Base-by-base conservation (phyloP, 2,329 filamentous ascomycete genomes). In the Nigrospora osmanthi region DNA sequence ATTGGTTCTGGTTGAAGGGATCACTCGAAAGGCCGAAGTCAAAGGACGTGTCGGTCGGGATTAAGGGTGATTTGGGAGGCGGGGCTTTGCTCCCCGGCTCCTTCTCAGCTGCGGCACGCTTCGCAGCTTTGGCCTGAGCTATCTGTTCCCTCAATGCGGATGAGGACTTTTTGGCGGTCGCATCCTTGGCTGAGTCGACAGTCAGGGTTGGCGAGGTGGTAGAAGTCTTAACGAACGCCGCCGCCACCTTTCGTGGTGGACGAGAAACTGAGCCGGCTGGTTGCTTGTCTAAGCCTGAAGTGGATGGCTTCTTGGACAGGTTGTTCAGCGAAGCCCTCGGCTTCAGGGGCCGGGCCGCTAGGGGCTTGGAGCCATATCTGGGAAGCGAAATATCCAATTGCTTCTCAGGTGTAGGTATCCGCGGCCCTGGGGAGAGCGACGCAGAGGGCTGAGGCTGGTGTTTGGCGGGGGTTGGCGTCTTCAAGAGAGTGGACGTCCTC, bases 51-150 rank as follows among this genome's bases (percentile, higher is more conserved):
- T 74, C 76, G 0, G 69, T 68, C 0, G 76, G 68, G 12, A 76
- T 55, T 1, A 76, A 65, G 0, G 71, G 62, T 13, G 54, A 52
- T 1, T 57, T 28, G 23, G 23, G 23, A 28, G 23, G 23, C 23
- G 10, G 7, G 23, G 23, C 23, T 28, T 28, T 28, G 23, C 23
- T 10, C 2, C 23, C 23, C 23, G 23, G 23, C 23, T 28, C 23
- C 6, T 28, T 28, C 23, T 28, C 23, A 10, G 64, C 58, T 3
- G 69, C 68, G 11, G 78, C 81, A 49, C 81, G 78, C 46, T 80
- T 85, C 3, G 89, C 87, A 3, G 89, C 89, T 59, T 91, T 95
- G 1, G 93, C 91, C 55, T 90, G 91, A 34, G 90, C 89, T 50
- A 97, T 96, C 44, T 93, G 90, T 42, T 96, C 89, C 32, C 93